Percentiles rank a stretch among this genome's conserved stretches.
phyloP scores from a whole-genome alignment of 164 flowering plant species.

The Brasenia schreberi region DNA sequence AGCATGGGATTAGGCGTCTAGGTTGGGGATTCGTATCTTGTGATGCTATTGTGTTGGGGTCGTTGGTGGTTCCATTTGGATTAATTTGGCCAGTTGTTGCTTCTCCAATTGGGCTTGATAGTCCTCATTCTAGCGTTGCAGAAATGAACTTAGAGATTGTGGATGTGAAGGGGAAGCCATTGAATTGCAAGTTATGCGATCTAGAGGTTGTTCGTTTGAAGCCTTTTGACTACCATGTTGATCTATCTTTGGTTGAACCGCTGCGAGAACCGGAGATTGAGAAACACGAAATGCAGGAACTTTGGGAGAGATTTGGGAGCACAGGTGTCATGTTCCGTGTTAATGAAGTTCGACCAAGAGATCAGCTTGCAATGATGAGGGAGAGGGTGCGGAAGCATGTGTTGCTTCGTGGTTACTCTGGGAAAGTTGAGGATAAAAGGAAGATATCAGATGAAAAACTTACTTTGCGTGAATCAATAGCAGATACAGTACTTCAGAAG shows the following conservation, averaged over 20 bases:
- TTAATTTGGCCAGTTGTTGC: constrained; percentile 76
- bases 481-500: constrained; percentile 49
- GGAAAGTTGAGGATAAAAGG: constrained; percentile 13
- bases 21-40: constrained; percentile 80
- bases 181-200: constrained; percentile 62
- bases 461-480: constrained; percentile 21
- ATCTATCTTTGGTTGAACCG: not conserved
- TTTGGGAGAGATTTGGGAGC: not conserved
- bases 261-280: not conserved
- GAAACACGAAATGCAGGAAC: not conserved
- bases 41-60: constrained; percentile 55
- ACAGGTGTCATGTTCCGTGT: constrained; percentile 19
- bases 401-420: constrained; percentile 28
- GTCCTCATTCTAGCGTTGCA: constrained; percentile 9
- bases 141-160: constrained; percentile 35
- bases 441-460: constrained; percentile 1
- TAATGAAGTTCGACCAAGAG: constrained; percentile 30
- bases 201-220: constrained; percentile 41
- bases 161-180: constrained; percentile 57
- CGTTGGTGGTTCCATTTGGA: constrained; percentile 70
- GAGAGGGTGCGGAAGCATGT: constrained; percentile 17
- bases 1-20: constrained; percentile 34
- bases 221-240: not conserved
- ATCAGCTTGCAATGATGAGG: constrained; percentile 15
- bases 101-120: constrained; percentile 11